Base-by-base conservation (phyloP, 225 moss, liverwort and hornwort species). In the Physcomitrellopsis africana region DNA sequence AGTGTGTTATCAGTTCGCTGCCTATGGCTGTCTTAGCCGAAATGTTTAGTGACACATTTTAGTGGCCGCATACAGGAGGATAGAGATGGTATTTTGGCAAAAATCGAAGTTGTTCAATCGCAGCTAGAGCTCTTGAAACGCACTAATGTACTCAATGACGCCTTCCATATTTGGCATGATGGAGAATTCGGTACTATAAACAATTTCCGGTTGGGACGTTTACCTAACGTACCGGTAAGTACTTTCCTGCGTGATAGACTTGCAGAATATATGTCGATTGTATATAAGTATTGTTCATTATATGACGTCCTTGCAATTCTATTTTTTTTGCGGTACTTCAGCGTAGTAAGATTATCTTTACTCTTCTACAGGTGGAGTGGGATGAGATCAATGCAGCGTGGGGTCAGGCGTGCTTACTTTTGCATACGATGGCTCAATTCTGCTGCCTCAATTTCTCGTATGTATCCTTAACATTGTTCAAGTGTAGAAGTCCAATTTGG, bases 351-450 rank as follows among this genome's bases (percentile, higher is more conserved):
- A 27, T 58, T 51, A 27, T 51, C 9, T 8, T 1, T 16, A 23
- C 19, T 71, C 27, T 73, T 70, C 13, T 74, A 47, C 87, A 95
- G 94, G 94, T 99, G 87, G 99, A 99, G 80, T 99, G 99, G 99
- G 99, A 99, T 72, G 99, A 99, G 82, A 95, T 99, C 17, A 99
- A 99, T 82, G 99, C 99, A 76, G 99, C 99, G 49, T 99, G 99
- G 99, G 99, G 99, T 72, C 99, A 99, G 82, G 99, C 99, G 26
- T 95, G 99, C 75, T 86, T 99, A 72, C 86, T 99, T 41, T 79
- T 99, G 68, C 80, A 92, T 56, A 99, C 99, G 66, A 99, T 99
- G 99, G 95, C 99, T 72, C 99, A 95, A 80, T 95, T 92, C 63
- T 99, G 95, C 80, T 87, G 84, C 66, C 89, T 99, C 26, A 95